These are phyloP conservation scores for Nadsonia fulvescens DNA, from an alignment of 805 yeast species.

Conservation along the genomic window DNA sequence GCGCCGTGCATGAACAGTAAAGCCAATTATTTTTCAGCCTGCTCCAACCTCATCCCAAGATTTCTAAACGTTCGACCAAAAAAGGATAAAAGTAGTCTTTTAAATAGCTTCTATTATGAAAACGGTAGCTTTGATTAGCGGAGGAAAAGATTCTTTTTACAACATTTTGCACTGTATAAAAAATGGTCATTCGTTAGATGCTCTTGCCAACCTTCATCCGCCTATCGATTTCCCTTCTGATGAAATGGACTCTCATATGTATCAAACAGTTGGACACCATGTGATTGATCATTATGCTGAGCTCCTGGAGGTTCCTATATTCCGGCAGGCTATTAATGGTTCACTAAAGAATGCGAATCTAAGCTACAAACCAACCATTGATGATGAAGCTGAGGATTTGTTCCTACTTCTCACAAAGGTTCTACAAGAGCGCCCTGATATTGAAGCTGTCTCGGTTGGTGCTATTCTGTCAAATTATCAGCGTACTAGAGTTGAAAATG, in stretches of 20 bases:
- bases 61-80: too few relatives aligned
- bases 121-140: constrained; percentile 80
- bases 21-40: too few relatives aligned
- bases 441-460: constrained; percentile 83
- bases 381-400: constrained; percentile 84
- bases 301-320: constrained; percentile 68
- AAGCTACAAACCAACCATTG: constrained; percentile 47
- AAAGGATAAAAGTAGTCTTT: too few relatives aligned
- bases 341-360: constrained; percentile 41
- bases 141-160: constrained; percentile 92
- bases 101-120: too few relatives aligned
- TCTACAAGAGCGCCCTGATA: constrained; percentile 38
- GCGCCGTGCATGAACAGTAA: too few relatives aligned
- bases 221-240: constrained; percentile 24
- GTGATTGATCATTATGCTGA: constrained; percentile 44
- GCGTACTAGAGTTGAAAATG: constrained; percentile 82
- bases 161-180: constrained; percentile 73
- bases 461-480: constrained; percentile 94
- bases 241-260: constrained; percentile 91
- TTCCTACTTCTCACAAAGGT: constrained; percentile 34
- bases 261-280: constrained; percentile 91
- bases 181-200: constrained; percentile 71
- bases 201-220: constrained; percentile 74
- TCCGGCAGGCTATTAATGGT: constrained; percentile 47
- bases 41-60: too few relatives aligned